phyloP scores from a whole-genome alignment of 2,329 filamentous ascomycete genomes.

The Colletotrichum paranaense region DNA sequence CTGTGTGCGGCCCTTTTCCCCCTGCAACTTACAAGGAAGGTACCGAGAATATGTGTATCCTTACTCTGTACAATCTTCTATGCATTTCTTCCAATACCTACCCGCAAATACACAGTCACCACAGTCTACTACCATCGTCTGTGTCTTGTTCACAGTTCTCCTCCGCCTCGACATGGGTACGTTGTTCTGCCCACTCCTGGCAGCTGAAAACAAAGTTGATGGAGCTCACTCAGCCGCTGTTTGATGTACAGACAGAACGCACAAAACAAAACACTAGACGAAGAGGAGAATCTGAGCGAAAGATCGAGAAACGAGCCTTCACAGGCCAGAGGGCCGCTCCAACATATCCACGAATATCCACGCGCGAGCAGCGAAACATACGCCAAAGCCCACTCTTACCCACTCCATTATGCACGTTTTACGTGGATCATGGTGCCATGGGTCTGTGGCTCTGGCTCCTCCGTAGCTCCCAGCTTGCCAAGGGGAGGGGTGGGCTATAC shows the following conservation, averaged over 20 bases:
- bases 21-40: background rate
- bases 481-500: background rate
- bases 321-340: background rate
- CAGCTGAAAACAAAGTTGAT: slow-evolving; percentile 5
- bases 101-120: too few species aligned
- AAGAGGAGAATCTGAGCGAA: background rate
- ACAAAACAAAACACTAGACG: background rate
- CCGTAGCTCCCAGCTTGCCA: slow-evolving; percentile 1
- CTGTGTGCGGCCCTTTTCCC: slow-evolving; percentile 2
- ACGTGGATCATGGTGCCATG: slow-evolving; percentile 12
- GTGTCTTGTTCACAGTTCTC: too few species aligned
- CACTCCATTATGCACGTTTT: slow-evolving; percentile 18
- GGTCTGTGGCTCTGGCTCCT: background rate
- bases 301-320: background rate
- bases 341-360: background rate
- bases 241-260: background rate
- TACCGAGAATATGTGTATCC: background rate
- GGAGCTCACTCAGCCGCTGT: slow-evolving; percentile 9
- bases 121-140: too few species aligned
- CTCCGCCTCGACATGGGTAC: slow-evolving; percentile 8
- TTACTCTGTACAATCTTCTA: background rate
- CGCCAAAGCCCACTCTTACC: slow-evolving; percentile 4
- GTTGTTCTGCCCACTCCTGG: background rate
- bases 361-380: background rate
- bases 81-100: background rate